phyloP scores from a whole-genome alignment of 805 yeast genomes.

The Saturnispora saitoi region DNA sequence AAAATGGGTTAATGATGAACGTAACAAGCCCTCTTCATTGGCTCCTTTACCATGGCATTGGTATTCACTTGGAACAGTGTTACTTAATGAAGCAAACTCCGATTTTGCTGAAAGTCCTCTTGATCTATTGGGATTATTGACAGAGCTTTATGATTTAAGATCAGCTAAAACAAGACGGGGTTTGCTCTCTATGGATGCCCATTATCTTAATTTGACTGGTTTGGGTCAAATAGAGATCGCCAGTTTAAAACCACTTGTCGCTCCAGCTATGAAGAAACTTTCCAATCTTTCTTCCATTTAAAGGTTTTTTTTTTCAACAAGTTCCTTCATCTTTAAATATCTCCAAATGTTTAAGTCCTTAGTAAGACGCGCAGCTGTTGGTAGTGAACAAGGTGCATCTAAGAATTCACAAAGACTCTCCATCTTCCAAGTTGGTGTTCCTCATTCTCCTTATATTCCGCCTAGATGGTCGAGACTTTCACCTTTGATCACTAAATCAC shows the following conservation, averaged over 20 bases:
- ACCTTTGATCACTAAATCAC: slow-evolving; percentile 12
- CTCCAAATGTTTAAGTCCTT: slow-evolving; percentile 7
- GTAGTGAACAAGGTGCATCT: slow-evolving; percentile 9
- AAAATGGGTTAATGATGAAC: slow-evolving; percentile 40
- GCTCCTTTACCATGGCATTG: slow-evolving; percentile 74
- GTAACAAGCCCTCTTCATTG: slow-evolving; percentile 45
- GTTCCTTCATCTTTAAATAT: background rate
- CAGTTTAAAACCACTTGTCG: slow-evolving; percentile 76
- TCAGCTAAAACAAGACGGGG: slow-evolving; percentile 77
- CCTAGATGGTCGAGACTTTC: slow-evolving; percentile 41
- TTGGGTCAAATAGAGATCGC: slow-evolving; percentile 78
- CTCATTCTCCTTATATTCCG: slow-evolving; percentile 39
- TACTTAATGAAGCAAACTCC: slow-evolving; percentile 62
- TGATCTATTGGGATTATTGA: slow-evolving; percentile 58
- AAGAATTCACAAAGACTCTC: slow-evolving; percentile 23
- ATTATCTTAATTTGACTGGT: slow-evolving; percentile 76
- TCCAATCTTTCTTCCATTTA: slow-evolving; percentile 13
- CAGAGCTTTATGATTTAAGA: slow-evolving; percentile 79
- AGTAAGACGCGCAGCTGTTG: slow-evolving; percentile 1
- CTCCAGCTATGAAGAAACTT: slow-evolving; percentile 72
- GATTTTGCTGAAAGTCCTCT: slow-evolving; percentile 71
- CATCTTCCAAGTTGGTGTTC: slow-evolving; percentile 29
- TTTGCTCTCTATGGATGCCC: slow-evolving; percentile 65
- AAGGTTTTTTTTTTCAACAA: slow-evolving; percentile 3
- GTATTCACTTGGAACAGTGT: slow-evolving; percentile 69